Percentiles rank a stretch among this genome's conserved stretches.
These are phyloP conservation scores for Coprinopsis cinerea DNA, from an alignment of 768 basidiomycete species.

Conservation along the genomic window DNA sequence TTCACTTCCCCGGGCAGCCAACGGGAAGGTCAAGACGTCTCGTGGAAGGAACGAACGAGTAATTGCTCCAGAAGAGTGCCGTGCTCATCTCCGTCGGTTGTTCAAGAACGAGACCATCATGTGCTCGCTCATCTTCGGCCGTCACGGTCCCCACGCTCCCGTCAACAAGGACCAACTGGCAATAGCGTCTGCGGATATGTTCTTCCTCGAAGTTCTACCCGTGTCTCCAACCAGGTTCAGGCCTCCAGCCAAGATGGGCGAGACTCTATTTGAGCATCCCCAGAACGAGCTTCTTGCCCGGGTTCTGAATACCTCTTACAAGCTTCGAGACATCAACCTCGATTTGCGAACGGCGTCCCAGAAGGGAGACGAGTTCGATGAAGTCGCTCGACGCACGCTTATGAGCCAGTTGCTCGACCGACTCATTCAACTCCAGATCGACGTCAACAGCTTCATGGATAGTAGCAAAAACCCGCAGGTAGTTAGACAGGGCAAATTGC, in stretches of 20 bases:
- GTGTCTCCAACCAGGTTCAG: slow-evolving; percentile 95
- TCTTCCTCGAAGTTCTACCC: slow-evolving; percentile 90
- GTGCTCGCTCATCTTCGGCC: slow-evolving; percentile 84
- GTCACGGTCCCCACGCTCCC: slow-evolving; percentile 80
- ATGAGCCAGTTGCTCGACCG: slow-evolving; percentile 71
- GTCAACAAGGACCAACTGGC: slow-evolving; percentile 56
- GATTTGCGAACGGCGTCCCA: slow-evolving; percentile 55
- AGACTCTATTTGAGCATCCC: slow-evolving; percentile 90
- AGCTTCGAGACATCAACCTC: slow-evolving; percentile 69
- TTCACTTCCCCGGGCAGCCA: slow-evolving; percentile 59
- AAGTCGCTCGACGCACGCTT: slow-evolving; percentile 44
- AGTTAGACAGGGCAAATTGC: slow-evolving; percentile 82
- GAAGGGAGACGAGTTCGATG: slow-evolving; percentile 52
- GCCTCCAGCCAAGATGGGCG: slow-evolving; percentile 87
- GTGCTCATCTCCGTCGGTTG: slow-evolving; percentile 85
- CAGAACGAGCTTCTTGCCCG: slow-evolving; percentile 87
- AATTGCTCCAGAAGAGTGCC: slow-evolving; percentile 85
- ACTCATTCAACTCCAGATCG: slow-evolving; percentile 84
- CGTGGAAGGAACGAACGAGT: slow-evolving; percentile 89
- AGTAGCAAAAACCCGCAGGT: slow-evolving; percentile 89
- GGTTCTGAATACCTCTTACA: slow-evolving; percentile 75
- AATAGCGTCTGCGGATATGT: slow-evolving; percentile 85
- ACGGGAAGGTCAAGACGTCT: slow-evolving; percentile 67
- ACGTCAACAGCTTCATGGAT: slow-evolving; percentile 97
- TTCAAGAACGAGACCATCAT: slow-evolving; percentile 80